phyloP scores from a whole-genome alignment of 1,139 yeast species.

The Candida sp. region DNA sequence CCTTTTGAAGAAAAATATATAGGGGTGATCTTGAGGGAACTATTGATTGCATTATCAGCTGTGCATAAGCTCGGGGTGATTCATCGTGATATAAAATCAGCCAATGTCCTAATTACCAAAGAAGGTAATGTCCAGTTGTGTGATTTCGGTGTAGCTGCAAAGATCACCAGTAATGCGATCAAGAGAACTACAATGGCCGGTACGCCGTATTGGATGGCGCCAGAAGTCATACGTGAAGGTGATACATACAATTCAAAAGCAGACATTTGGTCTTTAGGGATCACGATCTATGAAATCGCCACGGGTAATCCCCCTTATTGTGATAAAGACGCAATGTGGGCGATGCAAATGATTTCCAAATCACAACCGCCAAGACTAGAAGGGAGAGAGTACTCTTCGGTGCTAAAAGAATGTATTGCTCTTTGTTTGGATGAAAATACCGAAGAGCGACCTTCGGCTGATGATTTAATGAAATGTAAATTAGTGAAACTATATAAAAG shows the following conservation, averaged over 20 bases:
- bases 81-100: constrained; percentile 95
- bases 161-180: constrained; percentile 69
- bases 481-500: constrained; percentile 63
- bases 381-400: constrained; percentile 76
- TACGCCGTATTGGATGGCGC: constrained; percentile 99
- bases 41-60: constrained; percentile 70
- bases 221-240: constrained; percentile 96
- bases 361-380: constrained; percentile 94
- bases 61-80: constrained; percentile 91
- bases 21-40: constrained; percentile 78
- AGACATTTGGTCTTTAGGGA: constrained; percentile 93
- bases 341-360: constrained; percentile 90
- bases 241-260: constrained; percentile 81
- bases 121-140: constrained; percentile 90
- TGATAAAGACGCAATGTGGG: constrained; percentile 92
- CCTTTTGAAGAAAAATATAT: constrained; percentile 81
- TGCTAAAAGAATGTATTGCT: constrained; percentile 85
- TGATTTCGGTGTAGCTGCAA: constrained; percentile 99
- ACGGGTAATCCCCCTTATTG: constrained; percentile 98
- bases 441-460: constrained; percentile 83
- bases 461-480: constrained; percentile 71
- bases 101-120: constrained; percentile 84
- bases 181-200: constrained; percentile 97
- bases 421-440: constrained; percentile 93
- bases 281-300: constrained; percentile 90